Evolutionary conservation across 2,329 filamentous ascomycete genomes (phyloP), one percentile per base, ranked within the genome.

Genomic region (Scopulariopsis brevicaulis): DNA sequence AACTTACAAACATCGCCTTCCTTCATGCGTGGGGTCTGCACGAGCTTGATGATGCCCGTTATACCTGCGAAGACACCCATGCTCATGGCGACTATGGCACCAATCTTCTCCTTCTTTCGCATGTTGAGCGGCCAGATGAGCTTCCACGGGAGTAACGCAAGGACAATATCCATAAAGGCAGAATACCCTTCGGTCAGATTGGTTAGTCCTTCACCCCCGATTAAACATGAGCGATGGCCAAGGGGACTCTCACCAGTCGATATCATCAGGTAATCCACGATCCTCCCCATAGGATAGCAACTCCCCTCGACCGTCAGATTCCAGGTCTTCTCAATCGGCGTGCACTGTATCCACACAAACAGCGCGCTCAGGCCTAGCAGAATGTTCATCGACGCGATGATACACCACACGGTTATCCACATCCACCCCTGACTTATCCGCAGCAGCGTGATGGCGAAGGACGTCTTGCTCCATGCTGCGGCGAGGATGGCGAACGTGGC

Each of bases 361-460:
- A 66, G 52, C 14, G 64, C 63, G 34, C 56, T 61, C 32, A 63
- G 20, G 2, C 63, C 62, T 46, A 64, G 58, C 22, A 64, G 51
- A 32, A 65, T 54, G 61, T 67, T 67, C 52, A 65, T 62, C 4
- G 61, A 61, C 40, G 62, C 51, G 52, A 67, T 64, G 54, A 65
- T 60, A 59, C 63, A 62, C 67, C 67, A 69, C 46, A 69, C 60
- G 22, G 65, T 28, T 10, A 55, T 54, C 51, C 59, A 61, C 61
- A 66, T 65, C 59, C 63, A 63, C 18, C 55, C 58, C 20, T 65
- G 62, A 12, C 57, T 58, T 22, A 67, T 62, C 40, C 67, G 67
- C 43, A 69, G 61, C 20, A 70, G 60, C 32, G 65, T 67, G 51
- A 67, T 43, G 34, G 65, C 64, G 54, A 69, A 67, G 1, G 66